phyloP scores from a whole-genome alignment of 306 rosid species.

The Gleditsia sinensis region DNA sequence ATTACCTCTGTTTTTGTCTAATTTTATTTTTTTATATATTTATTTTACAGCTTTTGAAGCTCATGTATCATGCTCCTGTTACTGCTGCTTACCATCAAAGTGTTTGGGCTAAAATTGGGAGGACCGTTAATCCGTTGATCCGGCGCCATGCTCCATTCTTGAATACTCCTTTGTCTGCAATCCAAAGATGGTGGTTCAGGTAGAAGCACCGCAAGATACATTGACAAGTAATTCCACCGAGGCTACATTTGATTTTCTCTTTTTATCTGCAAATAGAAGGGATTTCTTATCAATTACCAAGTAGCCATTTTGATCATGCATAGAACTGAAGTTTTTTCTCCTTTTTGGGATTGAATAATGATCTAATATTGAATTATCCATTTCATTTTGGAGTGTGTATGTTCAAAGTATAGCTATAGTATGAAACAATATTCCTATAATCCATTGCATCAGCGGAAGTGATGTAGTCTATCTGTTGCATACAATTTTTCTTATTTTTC shows the following conservation, averaged over 20 bases:
- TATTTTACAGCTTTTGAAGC: constrained; percentile 66
- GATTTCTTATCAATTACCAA: not conserved
- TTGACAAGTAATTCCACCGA: not conserved
- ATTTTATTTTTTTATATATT: not conserved
- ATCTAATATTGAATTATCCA: not conserved
- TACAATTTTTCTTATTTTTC: too few species aligned
- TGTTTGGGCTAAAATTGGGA: constrained; percentile 68
- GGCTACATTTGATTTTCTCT: not conserved
- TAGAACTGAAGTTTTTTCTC: not conserved
- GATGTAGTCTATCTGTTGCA: too few species aligned
- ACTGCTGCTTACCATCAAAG: constrained; percentile 69
- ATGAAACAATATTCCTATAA: not conserved
- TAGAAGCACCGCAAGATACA: constrained; percentile 32
- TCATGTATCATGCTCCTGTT: constrained; percentile 76
- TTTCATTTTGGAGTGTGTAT: not conserved
- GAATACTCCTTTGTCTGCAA: constrained; percentile 55
- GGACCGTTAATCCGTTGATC: constrained; percentile 51
- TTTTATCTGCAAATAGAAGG: not conserved
- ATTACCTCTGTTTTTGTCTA: not conserved
- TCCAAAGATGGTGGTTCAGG: constrained; percentile 81
- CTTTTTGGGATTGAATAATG: not conserved
- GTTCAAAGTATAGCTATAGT: not conserved
- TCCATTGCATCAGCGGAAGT: not conserved
- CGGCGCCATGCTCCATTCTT: constrained; percentile 63
- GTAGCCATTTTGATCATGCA: constrained; percentile 4